phyloP scores from a whole-genome alignment of 768 basidiomycete genomes.

The Pisolithus orientalis region DNA sequence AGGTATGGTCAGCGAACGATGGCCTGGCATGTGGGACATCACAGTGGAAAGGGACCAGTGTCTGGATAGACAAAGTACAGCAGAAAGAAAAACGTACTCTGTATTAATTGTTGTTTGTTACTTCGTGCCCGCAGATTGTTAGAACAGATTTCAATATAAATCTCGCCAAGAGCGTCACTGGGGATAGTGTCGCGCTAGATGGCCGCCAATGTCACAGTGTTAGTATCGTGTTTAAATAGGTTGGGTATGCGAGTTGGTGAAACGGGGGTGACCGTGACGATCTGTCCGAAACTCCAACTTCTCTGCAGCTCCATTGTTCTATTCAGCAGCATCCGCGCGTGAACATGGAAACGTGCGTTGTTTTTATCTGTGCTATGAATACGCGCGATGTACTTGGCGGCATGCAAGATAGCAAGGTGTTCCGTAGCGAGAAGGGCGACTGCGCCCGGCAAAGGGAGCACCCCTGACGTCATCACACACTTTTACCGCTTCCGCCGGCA shows the following conservation, averaged over 20 bases:
- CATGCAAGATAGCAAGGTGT: neutral
- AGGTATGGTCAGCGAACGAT: slow-evolving; percentile 6
- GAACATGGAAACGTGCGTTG: neutral
- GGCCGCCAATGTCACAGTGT: too few species aligned
- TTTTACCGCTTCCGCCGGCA: neutral
- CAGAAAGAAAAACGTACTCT: neutral
- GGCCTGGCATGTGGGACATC: neutral
- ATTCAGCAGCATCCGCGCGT: neutral
- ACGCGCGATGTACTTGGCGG: neutral
- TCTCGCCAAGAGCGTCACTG: neutral
- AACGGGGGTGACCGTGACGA: neutral
- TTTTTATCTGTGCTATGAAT: neutral
- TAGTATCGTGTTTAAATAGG: neutral
- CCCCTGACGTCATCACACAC: slow-evolving; percentile 18
- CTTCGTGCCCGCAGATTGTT: neutral
- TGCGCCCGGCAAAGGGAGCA: neutral
- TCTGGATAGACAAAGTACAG: neutral
- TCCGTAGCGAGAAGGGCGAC: neutral
- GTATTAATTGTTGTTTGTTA: neutral
- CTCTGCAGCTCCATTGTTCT: neutral
- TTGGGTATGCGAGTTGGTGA: neutral
- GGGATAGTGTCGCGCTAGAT: too few species aligned
- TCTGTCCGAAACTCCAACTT: too few species aligned
- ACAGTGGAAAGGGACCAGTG: neutral
- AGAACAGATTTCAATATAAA: neutral